Evolutionary conservation across 2,329 filamentous ascomycete genomes (phyloP).

Genomic region (Tolypocladium ophioglossoides): DNA sequence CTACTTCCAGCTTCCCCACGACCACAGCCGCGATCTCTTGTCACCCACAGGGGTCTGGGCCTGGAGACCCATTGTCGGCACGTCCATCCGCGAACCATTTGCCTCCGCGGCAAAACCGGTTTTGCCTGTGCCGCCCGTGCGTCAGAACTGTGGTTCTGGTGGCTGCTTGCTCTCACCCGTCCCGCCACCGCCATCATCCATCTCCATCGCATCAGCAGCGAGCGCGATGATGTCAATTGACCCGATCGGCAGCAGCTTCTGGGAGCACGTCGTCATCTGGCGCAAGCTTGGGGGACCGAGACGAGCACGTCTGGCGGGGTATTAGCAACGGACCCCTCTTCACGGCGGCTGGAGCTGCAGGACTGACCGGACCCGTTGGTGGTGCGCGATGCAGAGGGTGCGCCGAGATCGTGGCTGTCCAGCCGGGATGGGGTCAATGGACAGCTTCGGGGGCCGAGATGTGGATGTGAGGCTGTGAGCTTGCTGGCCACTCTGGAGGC

Average conservation of each 20-base stretch:
- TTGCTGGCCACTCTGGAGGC: not conserved
- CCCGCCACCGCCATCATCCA: not conserved
- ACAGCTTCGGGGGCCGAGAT: not conserved
- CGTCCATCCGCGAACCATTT: not conserved
- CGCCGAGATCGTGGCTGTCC: not conserved
- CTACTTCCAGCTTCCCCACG: slow-evolving; percentile 3
- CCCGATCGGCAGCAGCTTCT: not conserved
- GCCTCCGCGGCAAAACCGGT: not conserved
- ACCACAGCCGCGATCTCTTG: not conserved
- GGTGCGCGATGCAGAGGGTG: not conserved
- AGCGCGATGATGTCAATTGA: not conserved
- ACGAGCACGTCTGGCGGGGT: not conserved
- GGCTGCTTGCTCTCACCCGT: not conserved
- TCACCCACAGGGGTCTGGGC: not conserved
- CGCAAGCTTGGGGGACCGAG: not conserved
- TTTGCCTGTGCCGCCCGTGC: not conserved
- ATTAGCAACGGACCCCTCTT: not conserved
- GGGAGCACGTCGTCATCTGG: not conserved
- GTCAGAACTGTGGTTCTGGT: not conserved
- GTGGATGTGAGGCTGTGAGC: not conserved
- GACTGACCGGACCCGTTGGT: not conserved
- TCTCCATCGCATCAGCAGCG: not conserved
- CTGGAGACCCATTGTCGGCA: not conserved
- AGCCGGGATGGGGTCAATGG: not conserved
- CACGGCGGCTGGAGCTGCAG: not conserved